Evolutionary conservation across 805 yeast species (phyloP).

Genomic region (Lipomyces mesembrius): DNA sequence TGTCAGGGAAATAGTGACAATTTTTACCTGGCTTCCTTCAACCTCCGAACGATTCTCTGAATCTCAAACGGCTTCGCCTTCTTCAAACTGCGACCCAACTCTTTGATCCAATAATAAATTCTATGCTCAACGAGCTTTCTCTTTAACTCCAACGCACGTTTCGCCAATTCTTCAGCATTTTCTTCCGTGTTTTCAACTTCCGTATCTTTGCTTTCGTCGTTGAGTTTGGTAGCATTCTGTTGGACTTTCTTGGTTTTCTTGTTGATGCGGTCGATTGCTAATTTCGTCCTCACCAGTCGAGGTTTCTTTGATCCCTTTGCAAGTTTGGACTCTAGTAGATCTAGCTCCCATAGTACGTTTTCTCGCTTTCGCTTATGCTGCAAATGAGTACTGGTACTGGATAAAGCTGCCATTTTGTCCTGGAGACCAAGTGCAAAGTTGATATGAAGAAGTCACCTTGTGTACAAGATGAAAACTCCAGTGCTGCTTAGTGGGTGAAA

Average conservation of each 20-base stretch:
- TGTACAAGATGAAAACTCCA: no score
- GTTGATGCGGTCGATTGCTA: constrained; percentile 37
- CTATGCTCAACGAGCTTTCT: constrained; percentile 44
- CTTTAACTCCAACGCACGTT: constrained; percentile 34
- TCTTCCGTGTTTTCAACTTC: neutral
- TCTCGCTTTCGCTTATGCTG: constrained; percentile 39
- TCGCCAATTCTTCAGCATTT: constrained; percentile 8
- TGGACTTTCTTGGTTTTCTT: constrained; percentile 3
- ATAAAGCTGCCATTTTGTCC: constrained; percentile 1
- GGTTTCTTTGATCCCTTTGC: constrained; percentile 36
- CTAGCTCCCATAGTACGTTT: constrained; percentile 47
- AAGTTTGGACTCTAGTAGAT: constrained; percentile 46
- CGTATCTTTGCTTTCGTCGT: neutral
- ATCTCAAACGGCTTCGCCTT: constrained; percentile 44
- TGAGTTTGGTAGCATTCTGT: constrained; percentile 7
- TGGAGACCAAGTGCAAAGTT: neutral
- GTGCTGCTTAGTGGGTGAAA: no score
- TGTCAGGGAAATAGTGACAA: no score
- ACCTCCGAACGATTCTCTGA: constrained; percentile 43
- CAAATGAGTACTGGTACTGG: neutral
- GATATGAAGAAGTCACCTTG: no score
- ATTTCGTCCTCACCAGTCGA: constrained; percentile 43
- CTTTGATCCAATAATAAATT: constrained; percentile 41
- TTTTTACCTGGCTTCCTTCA: constrained; percentile 37
- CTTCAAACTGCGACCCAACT: constrained; percentile 44